A percentile compares a stretch with the other conserved stretches of the same genome.
Conservation (phyloP, 208 protist species). For the Phytomonas francai region DNA sequence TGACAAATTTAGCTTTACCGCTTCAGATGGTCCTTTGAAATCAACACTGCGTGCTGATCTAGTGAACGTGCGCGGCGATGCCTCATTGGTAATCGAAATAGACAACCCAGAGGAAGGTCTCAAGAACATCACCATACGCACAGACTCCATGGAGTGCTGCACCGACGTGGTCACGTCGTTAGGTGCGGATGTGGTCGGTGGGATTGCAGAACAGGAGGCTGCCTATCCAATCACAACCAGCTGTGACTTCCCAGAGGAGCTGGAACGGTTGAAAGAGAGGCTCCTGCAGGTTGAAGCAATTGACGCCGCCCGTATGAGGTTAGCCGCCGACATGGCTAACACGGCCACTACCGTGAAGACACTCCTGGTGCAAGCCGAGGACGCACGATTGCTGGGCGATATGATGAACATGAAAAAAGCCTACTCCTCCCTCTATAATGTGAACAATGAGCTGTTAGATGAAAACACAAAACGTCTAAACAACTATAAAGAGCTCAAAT, state of each 20-base stretch:
- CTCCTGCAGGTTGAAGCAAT: conserved; percentile 78
- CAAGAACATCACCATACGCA: conserved; percentile 38
- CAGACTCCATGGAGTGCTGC: conserved; percentile 78
- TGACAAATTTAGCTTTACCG: conserved; percentile 15
- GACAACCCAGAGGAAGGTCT: conserved; percentile 16
- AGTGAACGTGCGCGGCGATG: conserved; percentile 58
- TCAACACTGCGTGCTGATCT: conserved; percentile 34
- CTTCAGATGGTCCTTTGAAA: conserved; percentile 17
- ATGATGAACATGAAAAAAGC: conserved; percentile 69
- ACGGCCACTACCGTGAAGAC: conserved; percentile 78
- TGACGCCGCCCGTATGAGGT: conserved; percentile 77
- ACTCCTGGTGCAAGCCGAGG: conserved; percentile 88
- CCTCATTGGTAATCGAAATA: conserved; percentile 38
- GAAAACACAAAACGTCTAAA: conserved; percentile 91
- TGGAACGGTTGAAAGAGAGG: conserved; percentile 40
- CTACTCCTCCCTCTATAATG: conserved; percentile 78
- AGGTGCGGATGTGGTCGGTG: conserved; percentile 26
- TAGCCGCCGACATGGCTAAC: conserved; percentile 93
- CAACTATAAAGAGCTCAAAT: conserved; percentile 89
- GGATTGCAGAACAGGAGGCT: conserved; percentile 19
- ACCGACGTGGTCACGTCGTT: conserved; percentile 84
- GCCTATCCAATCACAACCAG: conserved; percentile 15
- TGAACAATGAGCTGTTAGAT: conserved; percentile 84
- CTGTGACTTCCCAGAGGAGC: conserved; percentile 79
- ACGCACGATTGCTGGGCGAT: conserved; percentile 86